Evolutionary conservation across 441 rosid species (phyloP), one percentile per base, ranked within the genome.

Genomic region (Erodium moschatum): DNA sequence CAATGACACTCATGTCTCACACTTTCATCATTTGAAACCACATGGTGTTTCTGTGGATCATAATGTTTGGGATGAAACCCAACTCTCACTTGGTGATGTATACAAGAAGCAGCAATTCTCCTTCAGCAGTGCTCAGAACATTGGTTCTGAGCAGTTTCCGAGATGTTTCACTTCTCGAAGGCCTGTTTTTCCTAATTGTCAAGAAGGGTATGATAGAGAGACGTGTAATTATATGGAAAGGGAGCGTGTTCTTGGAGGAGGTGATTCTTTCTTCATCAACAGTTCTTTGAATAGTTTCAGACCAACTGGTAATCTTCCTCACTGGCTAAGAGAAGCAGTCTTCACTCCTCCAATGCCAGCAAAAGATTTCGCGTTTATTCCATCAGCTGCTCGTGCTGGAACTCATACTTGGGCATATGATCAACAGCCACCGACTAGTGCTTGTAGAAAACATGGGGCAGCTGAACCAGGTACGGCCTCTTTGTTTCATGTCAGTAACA

Each of bases 261-360:
- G 21, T 33, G 76, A 66, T 72, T 56, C 76, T 24, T 68, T 67
- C 7, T 40, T 61, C 20, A 52, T 20, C 19, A 66, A 70, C 4
- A 19, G 24, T 61, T 69, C 74, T 58, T 64, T 66, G 2, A 7
- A 73, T 35, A 64, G 75, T 67, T 48, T 63, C 46, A 48, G 65
- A 60, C 60, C 68, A 20, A 74, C 60, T 20, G 78, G 73, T 42
- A 75, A 68, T 67, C 70, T 83, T 62, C 85, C 85, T 35, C 81
- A 76, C 76, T 81, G 87, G 85, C 72, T 79, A 40, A 73, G 78
- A 74, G 85, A 79, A 76, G 80, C 58, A 9, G 81, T 76, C 11
- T 69, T 66, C 40, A 70, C 73, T 6, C 81, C 82, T 52, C 80
- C 71, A 21, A 73, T 72, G 64, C 69, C 70, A 65, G 76, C 72